Base-by-base conservation (phyloP, 768 basidiomycete genomes). In the Heimioporus sp. region DNA sequence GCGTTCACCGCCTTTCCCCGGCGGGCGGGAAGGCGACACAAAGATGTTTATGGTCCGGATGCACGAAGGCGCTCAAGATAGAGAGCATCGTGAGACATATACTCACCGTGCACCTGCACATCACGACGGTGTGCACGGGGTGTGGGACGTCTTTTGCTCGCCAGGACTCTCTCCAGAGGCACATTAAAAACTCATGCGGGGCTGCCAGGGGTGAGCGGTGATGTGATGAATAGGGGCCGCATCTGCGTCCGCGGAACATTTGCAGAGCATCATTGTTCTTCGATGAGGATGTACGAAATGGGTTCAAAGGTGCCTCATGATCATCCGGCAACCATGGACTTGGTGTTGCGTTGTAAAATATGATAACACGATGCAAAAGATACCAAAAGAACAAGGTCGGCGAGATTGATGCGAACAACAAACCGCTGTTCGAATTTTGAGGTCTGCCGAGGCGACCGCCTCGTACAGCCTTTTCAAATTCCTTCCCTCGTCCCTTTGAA, bases 141-240 rank as follows among this genome's bases (percentile, higher is more conserved):
- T 67, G 67, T 19, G 62, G 65, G 9, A 51, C 60, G 2, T 40
- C 40, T 9, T 66, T 68, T 51, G 65, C 66, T 19, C 62, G 66
- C 20, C 43, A 3, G 11, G 65, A 66, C 19, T 66, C 65, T 17
- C 56, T 68, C 11, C 64, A 53, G 46, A 55, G 65, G 3, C 65
- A 66, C 5, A 38, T 57, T 8, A 61, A 19, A 36, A 63, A 63
- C 4, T 56, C 63, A 6, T 57, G 63, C 8, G 60, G 35, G 11
- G 39, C 41, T 6, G 1, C 9, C 37, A 49, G 46, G 13, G 16
- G 9, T 42, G 24, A 32, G 7, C n/a, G 24, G 20, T 38, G 31
- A 51, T 30, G 15, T 20, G 12, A n/a, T 20, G 17, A 30, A n/a
- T 28, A n/a, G 20, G 5, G 15, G 32, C 36, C 42, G 20, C 19